phyloP scores from a whole-genome alignment of 768 basidiomycete species.

The Pisolithus orientalis region DNA sequence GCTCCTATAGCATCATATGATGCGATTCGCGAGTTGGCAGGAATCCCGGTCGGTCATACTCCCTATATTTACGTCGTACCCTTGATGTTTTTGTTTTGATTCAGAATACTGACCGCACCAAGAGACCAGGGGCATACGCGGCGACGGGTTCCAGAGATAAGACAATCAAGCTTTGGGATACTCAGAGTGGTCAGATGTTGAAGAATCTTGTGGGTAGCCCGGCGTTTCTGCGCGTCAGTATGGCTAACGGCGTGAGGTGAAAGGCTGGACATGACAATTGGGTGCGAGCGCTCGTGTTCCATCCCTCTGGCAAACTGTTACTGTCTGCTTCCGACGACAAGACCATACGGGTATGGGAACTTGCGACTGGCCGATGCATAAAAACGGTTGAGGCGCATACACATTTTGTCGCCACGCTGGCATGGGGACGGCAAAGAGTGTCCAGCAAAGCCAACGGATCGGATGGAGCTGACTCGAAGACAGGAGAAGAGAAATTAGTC shows the following conservation, averaged over 20 bases:
- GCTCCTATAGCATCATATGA: slow-evolving; percentile 71
- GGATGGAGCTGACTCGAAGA: slow-evolving; percentile 27
- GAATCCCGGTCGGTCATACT: slow-evolving; percentile 49
- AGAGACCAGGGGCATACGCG: slow-evolving; percentile 52
- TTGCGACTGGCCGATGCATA: slow-evolving; percentile 76
- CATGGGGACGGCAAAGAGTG: slow-evolving; percentile 65
- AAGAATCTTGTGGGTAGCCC: slow-evolving; percentile 55
- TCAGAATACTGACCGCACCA: slow-evolving; percentile 46
- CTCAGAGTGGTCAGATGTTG: slow-evolving; percentile 72
- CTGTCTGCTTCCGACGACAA: slow-evolving; percentile 93
- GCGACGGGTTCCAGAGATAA: slow-evolving; percentile 88
- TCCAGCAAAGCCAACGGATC: slow-evolving; percentile 35
- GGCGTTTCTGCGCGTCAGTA: background rate
- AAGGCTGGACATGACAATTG: slow-evolving; percentile 84
- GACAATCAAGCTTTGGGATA: slow-evolving; percentile 89
- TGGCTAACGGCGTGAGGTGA: slow-evolving; percentile 5
- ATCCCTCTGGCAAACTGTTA: slow-evolving; percentile 84
- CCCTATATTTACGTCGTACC: background rate
- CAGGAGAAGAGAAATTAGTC: slow-evolving; percentile 50
- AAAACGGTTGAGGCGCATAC: slow-evolving; percentile 85
- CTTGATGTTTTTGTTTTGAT: background rate
- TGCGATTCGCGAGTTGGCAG: slow-evolving; percentile 72
- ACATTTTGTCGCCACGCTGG: slow-evolving; percentile 75
- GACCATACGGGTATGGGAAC: slow-evolving; percentile 86
- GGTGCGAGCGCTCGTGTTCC: slow-evolving; percentile 84